Conservation (phyloP, 2,329 filamentous ascomycete genomes). For the Microdochium paspali region DNA sequence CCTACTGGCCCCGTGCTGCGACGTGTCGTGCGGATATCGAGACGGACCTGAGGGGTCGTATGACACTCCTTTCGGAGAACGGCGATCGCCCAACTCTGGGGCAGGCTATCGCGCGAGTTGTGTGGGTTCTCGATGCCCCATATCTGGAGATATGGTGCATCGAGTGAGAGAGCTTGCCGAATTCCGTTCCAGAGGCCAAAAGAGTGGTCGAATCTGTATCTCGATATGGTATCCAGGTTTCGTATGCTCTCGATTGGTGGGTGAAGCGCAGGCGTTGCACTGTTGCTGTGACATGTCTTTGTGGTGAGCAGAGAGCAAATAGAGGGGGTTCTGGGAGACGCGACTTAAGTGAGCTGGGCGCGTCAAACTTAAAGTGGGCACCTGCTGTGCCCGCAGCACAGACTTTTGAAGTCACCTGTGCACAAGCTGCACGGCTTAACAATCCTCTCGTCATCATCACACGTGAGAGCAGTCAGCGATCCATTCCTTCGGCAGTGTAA, state of each 20-base stretch:
- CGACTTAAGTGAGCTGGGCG: slow-evolving; percentile 1
- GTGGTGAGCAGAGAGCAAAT: slow-evolving; percentile 9
- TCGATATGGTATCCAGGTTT: slow-evolving; percentile 16
- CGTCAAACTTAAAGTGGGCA: background rate
- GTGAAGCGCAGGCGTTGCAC: slow-evolving; percentile 1
- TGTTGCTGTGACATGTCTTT: slow-evolving; percentile 2
- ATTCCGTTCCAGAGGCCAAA: slow-evolving; percentile 9
- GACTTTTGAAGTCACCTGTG: too few relatives aligned
- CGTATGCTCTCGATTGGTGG: slow-evolving; percentile 17
- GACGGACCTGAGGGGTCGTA: slow-evolving; percentile 31
- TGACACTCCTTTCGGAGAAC: slow-evolving; percentile 63
- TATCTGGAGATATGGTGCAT: slow-evolving; percentile 10
- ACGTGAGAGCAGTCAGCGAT: too few relatives aligned
- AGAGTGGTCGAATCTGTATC: slow-evolving; percentile 17
- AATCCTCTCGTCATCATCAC: too few relatives aligned
- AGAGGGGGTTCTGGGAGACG: slow-evolving; percentile 4
- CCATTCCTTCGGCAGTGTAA: too few relatives aligned
- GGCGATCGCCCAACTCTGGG: slow-evolving; percentile 68
- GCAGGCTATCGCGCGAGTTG: slow-evolving; percentile 62
- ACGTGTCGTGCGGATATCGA: slow-evolving; percentile 33
- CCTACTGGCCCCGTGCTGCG: slow-evolving; percentile 53
- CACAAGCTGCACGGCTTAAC: too few relatives aligned
- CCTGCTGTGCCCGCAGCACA: too few relatives aligned
- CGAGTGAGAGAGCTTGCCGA: slow-evolving; percentile 36
- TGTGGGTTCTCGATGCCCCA: slow-evolving; percentile 20